Evolutionary conservation across 2,329 filamentous ascomycete genomes (phyloP), one percentile per base, ranked within the genome.

Genomic region (Monilinia polystroma): DNA sequence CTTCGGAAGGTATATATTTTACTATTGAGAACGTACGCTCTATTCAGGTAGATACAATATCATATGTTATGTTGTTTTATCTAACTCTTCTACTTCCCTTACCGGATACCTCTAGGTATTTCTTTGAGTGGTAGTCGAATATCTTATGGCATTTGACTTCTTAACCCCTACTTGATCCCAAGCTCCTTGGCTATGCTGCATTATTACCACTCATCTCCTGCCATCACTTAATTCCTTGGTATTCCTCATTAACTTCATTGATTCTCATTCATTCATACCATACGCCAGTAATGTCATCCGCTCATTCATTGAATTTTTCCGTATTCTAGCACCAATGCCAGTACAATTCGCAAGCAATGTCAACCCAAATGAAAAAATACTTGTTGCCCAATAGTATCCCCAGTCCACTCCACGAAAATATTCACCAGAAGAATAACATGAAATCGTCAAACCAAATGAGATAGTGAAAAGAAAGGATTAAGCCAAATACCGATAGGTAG

Each of bases 401-500:
- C 60, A 29, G 4, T 29, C 29, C 29, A 29, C 29, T 29, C 29
- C 29, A 29, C 4, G 29, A 10, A 38, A 51, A 62, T 6, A 26
- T 35, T 29, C 29, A 7, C 45, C 47, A 62, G 16, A n/a, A 16
- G 38, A 8, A 16, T 11, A 52, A 52, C 8, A 32, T 26, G n/a
- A 41, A 18, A 20, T 26, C 16, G 10, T 5, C 4, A 23, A 16
- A 20, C 5, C 20, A 5, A 26, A 26, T 35, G 43, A 23, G 41
- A 38, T 35, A 14, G 2, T 12, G 8, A n/a, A 11, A 35, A 35
- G 32, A 41, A 26, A 38, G 7, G 5, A 65, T 68, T 67, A 93
- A 35, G 90, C 90, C 49, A 93, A 77, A 73, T 93, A 93, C 69
- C 84, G 82, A 76, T 93, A 93, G 14, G 84, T 83, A 45, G 90